A percentile compares a stretch with the other conserved stretches of the same genome.
Conservation (phyloP, 495 filamentous ascomycete genomes). For the Penicillium longicatenatum region DNA sequence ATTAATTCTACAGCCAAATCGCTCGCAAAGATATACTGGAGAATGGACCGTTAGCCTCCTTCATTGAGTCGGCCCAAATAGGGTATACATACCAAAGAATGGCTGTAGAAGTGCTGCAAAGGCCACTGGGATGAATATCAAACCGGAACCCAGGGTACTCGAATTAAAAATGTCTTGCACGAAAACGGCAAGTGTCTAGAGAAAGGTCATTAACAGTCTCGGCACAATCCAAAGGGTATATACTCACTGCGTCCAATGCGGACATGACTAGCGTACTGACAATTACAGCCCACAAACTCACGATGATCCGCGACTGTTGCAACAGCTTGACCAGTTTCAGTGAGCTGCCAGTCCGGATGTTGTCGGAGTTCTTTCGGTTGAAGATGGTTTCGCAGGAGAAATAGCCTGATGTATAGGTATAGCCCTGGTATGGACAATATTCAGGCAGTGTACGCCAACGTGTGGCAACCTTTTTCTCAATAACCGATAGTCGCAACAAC, state of each 20-base stretch:
- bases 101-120: constrained; percentile 56
- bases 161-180: constrained; percentile 45
- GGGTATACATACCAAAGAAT: constrained; percentile 27
- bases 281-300: constrained; percentile 20
- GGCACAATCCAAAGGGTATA: constrained; percentile 30
- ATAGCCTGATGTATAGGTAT: neutral
- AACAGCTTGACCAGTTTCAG: constrained; percentile 3
- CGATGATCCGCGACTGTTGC: constrained; percentile 17
- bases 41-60: neutral
- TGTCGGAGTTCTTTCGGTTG: neutral
- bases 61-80: neutral
- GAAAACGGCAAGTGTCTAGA: neutral
- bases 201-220: neutral
- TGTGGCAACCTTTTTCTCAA: neutral
- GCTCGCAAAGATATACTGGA: constrained; percentile 41
- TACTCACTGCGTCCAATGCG: constrained; percentile 34
- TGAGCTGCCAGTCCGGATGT: neutral
- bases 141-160: constrained; percentile 63
- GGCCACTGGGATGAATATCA: constrained; percentile 68
- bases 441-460: neutral
- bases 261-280: constrained; percentile 20
- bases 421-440: neutral
- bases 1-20: constrained; percentile 48
- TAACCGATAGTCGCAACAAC: neutral
- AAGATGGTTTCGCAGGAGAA: neutral